Evolutionary conservation across 331 rosid species (phyloP).

Genomic region (Erythrophleum ivorense): DNA sequence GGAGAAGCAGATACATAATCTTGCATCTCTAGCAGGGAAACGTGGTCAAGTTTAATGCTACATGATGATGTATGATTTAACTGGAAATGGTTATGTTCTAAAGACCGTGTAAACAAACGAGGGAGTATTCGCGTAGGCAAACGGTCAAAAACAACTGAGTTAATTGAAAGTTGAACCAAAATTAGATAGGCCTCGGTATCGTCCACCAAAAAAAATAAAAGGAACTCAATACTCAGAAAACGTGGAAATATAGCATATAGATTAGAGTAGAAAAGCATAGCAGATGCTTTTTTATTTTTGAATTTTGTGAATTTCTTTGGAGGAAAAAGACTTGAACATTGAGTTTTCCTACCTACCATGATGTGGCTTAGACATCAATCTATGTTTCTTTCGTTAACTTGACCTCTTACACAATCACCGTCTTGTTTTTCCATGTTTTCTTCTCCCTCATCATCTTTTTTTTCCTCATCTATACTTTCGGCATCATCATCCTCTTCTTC

Average conservation of each 20-base stretch:
- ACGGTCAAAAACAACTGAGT: not conserved
- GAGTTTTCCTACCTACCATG: constrained; percentile 22
- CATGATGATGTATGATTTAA: not conserved
- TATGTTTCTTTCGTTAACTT: constrained; percentile 37
- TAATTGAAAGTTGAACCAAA: not conserved
- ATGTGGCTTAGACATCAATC: constrained; percentile 31
- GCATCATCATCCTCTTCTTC: constrained; percentile 35
- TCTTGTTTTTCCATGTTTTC: constrained; percentile 27
- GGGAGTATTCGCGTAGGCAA: not conserved
- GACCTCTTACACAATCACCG: constrained; percentile 27
- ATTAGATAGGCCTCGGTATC: not conserved
- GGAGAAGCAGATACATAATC: not conserved
- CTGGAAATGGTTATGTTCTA: not conserved
- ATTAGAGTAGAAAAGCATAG: constrained; percentile 4
- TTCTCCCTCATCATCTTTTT: not conserved
- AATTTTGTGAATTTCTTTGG: not conserved
- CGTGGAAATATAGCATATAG: not conserved
- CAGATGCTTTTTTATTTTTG: not conserved
- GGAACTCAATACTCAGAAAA: not conserved
- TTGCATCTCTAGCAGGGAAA: constrained; percentile 5
- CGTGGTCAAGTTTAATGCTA: too few relatives aligned
- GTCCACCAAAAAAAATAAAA: not conserved
- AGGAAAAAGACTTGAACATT: not conserved
- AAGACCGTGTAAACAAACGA: not conserved
- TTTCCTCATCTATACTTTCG: constrained; percentile 6